A percentile compares a stretch with the other conserved stretches of the same genome.
These are phyloP conservation scores for Ambrosiella beaveri DNA, from an alignment of 2,329 filamentous ascomycete species.

Conservation along the genomic window DNA sequence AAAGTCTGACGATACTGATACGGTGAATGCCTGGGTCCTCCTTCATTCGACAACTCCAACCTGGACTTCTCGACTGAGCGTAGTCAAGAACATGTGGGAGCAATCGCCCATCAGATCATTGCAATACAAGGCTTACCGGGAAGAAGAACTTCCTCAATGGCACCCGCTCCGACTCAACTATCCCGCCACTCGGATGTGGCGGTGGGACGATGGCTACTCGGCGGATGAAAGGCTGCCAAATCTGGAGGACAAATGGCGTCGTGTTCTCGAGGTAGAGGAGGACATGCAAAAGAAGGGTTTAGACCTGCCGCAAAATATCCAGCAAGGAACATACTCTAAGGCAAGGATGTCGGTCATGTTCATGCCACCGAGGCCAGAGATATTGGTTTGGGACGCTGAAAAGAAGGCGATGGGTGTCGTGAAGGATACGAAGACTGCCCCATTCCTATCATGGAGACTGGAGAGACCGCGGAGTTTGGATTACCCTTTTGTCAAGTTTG, in stretches of 20 bases:
- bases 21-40: slow-evolving; percentile 2
- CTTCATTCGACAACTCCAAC: not conserved
- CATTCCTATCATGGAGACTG: not conserved
- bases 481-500: not conserved
- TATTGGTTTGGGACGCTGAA: not conserved
- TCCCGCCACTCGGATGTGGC: slow-evolving; percentile 4
- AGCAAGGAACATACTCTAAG: not conserved
- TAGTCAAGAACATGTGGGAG: not conserved
- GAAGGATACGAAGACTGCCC: not conserved
- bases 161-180: not conserved
- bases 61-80: not conserved
- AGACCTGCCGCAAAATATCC: not conserved
- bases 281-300: not conserved
- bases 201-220: not conserved
- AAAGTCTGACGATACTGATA: not conserved
- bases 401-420: not conserved
- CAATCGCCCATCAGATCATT: not conserved
- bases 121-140: not conserved
- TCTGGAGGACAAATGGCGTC: not conserved
- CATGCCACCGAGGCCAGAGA: not conserved
- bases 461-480: not conserved
- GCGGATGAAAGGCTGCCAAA: not conserved
- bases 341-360: not conserved
- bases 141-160: not conserved
- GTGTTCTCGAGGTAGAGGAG: not conserved